Percentiles rank a stretch among this genome's conserved stretches.
Evolutionary conservation across 352 stramenopile genomes (phyloP).

Genomic region (Paralagenidium karlingii): DNA sequence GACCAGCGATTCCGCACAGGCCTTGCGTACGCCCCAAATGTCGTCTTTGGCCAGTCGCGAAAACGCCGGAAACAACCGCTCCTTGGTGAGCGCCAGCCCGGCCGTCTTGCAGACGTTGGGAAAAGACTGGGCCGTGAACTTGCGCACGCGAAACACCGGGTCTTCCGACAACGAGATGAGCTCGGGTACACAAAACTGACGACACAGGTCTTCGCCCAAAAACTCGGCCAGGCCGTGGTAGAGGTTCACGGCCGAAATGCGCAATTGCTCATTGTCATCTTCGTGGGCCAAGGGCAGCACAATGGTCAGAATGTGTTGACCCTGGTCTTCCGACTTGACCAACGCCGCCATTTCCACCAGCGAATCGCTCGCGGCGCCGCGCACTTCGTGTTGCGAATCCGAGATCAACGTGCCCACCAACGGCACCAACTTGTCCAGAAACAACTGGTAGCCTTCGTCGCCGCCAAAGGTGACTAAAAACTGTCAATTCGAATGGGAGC

Average conservation of each 20-base stretch:
- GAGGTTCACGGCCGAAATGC: conserved; percentile 87
- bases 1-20: conserved; percentile 85
- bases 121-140: conserved; percentile 87
- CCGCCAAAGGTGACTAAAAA: conserved; percentile 34
- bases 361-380: conserved; percentile 70
- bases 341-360: conserved; percentile 80
- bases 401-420: conserved; percentile 62
- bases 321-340: conserved; percentile 82
- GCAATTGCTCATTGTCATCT: conserved; percentile 85
- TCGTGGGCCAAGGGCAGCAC: conserved; percentile 86
- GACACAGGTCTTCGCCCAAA: conserved; percentile 80
- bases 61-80: conserved; percentile 86
- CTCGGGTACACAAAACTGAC: conserved; percentile 85
- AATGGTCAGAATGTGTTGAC: conserved; percentile 86
- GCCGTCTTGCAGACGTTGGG: conserved; percentile 81
- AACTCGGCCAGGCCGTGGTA: conserved; percentile 86
- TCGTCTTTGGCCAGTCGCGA: conserved; percentile 85
- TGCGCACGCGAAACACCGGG: conserved; percentile 88
- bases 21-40: conserved; percentile 90
- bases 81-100: conserved; percentile 52
- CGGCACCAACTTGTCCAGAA: conserved; percentile 73
- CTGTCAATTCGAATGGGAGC: too few relatives aligned
- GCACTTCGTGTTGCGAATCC: conserved; percentile 83
- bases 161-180: conserved; percentile 87
- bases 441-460: conserved; percentile 47